Conservation (phyloP, 2,329 filamentous ascomycete genomes). For the Penicillium sp. region DNA sequence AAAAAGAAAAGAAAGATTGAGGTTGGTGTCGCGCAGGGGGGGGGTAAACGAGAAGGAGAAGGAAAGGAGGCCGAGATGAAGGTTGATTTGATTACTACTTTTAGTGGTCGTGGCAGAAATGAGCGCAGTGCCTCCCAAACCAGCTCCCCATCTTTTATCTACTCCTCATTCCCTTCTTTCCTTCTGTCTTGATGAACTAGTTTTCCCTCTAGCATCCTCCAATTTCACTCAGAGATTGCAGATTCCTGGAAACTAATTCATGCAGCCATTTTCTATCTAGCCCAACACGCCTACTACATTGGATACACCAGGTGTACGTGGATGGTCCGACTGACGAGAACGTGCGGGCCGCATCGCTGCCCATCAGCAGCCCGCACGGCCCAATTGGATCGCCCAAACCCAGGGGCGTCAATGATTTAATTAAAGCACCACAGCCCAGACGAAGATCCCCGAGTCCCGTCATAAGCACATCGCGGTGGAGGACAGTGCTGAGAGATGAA, state of each 20-base stretch:
- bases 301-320: not conserved
- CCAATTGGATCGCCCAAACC: slow-evolving; percentile 11
- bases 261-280: not conserved
- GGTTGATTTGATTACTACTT: not conserved
- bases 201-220: not conserved
- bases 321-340: slow-evolving; percentile 11
- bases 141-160: not conserved
- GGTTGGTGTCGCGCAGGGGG: not conserved
- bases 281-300: not conserved
- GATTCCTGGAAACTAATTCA: not conserved
- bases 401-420: not conserved
- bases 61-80: slow-evolving; percentile 14
- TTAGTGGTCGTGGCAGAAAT: slow-evolving; percentile 6
- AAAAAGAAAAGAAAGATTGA: slow-evolving; percentile 2
- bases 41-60: slow-evolving; percentile 3
- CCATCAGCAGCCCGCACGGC: slow-evolving; percentile 8
- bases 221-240: not conserved
- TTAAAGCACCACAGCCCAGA: not conserved
- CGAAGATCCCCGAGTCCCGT: not conserved
- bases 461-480: not conserved
- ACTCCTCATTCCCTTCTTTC: not conserved
- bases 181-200: not conserved
- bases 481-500: too few species aligned
- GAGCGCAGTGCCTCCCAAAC: not conserved
- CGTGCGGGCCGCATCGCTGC: slow-evolving; percentile 17